Evolutionary conservation across 148 eudicot genomes (phyloP), one percentile per base, ranked within the genome.

Genomic region (Pouteria glomerata): DNA sequence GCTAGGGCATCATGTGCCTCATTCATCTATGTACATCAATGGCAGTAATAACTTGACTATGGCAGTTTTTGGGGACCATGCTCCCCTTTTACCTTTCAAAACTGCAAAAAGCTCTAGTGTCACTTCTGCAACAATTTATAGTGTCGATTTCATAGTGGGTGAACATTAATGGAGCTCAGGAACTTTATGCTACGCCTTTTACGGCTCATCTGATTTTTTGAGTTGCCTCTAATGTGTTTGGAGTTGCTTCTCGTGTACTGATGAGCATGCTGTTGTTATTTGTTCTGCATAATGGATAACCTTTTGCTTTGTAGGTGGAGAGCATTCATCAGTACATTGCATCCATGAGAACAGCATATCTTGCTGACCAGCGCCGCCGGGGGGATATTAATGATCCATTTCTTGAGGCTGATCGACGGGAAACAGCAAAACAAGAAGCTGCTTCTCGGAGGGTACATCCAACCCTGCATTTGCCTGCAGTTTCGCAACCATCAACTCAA

Each of bases 301-400:
- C 30, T 35, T 52, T 15, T 55, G 59, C 18, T 41, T 21, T 70
- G 69, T 64, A 95, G 99, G 97, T 90, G 65, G 99, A 95, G 76
- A 92, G 96, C 82, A 95, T 91, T 79, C 99, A 95, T 81, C 99
- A 95, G 76, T 89, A 95, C 78, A 88, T 95, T 39, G 99, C 88
- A 74, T 95, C 97, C 65, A 95, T 95, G 99, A 91, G 87, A 81
- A 71, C 97, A 66, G 98, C 97, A 35, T 95, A 95, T 68, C 96
- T 95, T 69, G 88, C 86, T 67, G 97, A 95, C 66, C 97, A 89
- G 73, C 93, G 92, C 33, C 87, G 85, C 15, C 81, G 92, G 53
- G 98, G 98, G 33, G 97, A 95, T 42, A 85, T 64, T 18, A 84
- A 77, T 70, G 89, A 95, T 79, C 98, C 98, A 4, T 95, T 95